Evolutionary conservation across 1,284 basidiomycete species (phyloP).

Genomic region (Violaceomyces palustris): DNA sequence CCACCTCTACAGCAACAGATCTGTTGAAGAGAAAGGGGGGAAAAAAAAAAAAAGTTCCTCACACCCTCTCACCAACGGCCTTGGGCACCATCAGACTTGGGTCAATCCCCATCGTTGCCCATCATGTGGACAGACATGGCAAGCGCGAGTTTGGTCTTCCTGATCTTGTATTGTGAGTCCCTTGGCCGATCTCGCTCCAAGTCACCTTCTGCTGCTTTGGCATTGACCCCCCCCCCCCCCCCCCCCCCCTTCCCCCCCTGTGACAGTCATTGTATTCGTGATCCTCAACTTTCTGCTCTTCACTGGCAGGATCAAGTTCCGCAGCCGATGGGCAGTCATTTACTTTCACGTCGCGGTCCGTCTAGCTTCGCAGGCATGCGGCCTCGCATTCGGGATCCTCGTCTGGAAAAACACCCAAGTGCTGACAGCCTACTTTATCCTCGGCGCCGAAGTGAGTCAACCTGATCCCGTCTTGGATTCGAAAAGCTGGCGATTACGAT

Average conservation of each 20-base stretch:
- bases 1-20: no score
- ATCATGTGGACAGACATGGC: constrained; percentile 17
- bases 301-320: constrained; percentile 4
- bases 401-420: constrained; percentile 9
- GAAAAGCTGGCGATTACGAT: no score
- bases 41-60: no score
- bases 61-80: no score
- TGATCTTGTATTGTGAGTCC: constrained; percentile 11
- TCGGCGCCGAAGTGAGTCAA: constrained; percentile 27
- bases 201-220: not conserved
- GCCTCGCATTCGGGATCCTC: constrained; percentile 22
- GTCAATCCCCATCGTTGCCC: no score
- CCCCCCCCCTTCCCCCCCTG: no score
- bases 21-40: no score
- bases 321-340: constrained; percentile 15
- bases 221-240: no score
- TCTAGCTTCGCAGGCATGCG: constrained; percentile 19
- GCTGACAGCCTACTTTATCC: constrained; percentile 30
- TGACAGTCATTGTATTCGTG: not conserved
- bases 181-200: constrained; percentile 1
- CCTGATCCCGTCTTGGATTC: no score
- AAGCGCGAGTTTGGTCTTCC: constrained; percentile 14
- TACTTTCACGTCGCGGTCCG: constrained; percentile 25
- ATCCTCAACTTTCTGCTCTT: constrained; percentile 1
- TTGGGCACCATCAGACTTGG: no score